Percentiles rank a stretch among this genome's conserved stretches.
Conservation (phyloP, 1,284 basidiomycete genomes). For the Moesziomyces antarcticus region DNA sequence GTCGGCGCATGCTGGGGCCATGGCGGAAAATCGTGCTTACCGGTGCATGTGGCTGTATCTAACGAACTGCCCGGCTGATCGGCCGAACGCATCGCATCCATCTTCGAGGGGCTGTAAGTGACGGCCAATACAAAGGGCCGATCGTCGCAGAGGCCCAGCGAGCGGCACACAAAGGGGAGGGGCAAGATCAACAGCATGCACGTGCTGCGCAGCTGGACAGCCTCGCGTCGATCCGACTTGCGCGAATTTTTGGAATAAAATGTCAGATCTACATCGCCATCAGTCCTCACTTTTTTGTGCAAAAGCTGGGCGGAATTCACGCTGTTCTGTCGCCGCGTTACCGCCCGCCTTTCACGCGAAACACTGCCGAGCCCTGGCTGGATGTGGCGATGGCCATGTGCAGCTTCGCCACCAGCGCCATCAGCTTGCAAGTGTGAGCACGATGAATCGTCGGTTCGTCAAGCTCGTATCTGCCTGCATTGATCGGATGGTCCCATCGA, state of each 20-base stretch:
- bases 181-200: not conserved
- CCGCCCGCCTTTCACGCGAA: not conserved
- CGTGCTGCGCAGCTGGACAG: not conserved
- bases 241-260: not conserved
- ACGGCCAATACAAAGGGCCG: not conserved
- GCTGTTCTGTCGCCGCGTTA: too few species aligned
- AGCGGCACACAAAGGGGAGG: not conserved
- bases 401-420: too few species aligned
- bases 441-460: too few species aligned
- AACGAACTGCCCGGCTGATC: not conserved
- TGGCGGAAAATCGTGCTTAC: not conserved
- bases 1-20: not conserved
- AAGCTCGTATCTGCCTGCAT: too few species aligned
- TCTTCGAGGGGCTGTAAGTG: not conserved
- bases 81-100: not conserved
- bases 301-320: too few species aligned
- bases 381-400: too few species aligned
- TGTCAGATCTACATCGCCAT: not conserved
- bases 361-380: too few species aligned
- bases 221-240: not conserved
- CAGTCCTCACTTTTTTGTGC: not conserved
- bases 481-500: too few species aligned
- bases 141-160: not conserved
- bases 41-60: not conserved
- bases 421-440: too few species aligned